A percentile compares a stretch with the other conserved stretches of the same genome.
Conservation (phyloP, 73 alveolate species). For the Paraurostyla sp. region DNA sequence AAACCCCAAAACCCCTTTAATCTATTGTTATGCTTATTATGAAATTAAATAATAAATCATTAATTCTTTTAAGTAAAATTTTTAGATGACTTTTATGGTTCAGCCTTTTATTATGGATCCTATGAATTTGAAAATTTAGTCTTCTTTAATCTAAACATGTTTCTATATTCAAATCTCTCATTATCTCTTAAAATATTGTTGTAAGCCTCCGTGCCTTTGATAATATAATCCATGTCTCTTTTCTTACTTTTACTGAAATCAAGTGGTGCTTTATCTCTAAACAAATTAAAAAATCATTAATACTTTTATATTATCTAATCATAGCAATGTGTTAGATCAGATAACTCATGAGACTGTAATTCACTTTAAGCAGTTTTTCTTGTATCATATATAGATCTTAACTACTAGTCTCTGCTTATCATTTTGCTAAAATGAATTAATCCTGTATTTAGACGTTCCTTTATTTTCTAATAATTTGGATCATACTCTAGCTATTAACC, state of each 20-base stretch:
- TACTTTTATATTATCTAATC: slow-evolving; percentile 7
- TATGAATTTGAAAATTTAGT: no score
- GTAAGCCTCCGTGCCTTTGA: slow-evolving; percentile 40
- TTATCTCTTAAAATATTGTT: slow-evolving; percentile 32
- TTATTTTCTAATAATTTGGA: background rate
- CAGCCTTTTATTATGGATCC: no score
- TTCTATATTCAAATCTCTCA: slow-evolving; percentile 25
- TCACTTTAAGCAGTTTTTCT: background rate
- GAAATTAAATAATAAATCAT: no score
- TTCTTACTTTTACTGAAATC: background rate
- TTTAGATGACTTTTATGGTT: no score
- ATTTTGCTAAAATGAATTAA: background rate
- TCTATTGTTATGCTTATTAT: no score
- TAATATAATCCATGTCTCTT: background rate
- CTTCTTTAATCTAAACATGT: slow-evolving; percentile 20
- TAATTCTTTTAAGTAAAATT: no score
- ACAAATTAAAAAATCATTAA: background rate
- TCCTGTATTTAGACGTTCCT: background rate
- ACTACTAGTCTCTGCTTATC: background rate
- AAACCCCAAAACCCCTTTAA: no score
- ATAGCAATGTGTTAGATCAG: background rate
- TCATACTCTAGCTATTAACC: background rate
- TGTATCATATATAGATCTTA: slow-evolving; percentile 1
- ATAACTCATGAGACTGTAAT: background rate
- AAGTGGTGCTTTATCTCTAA: slow-evolving; percentile 27